Base-by-base conservation (phyloP, 2,329 filamentous ascomycete species). In the Sarocladiaceae sp. region DNA sequence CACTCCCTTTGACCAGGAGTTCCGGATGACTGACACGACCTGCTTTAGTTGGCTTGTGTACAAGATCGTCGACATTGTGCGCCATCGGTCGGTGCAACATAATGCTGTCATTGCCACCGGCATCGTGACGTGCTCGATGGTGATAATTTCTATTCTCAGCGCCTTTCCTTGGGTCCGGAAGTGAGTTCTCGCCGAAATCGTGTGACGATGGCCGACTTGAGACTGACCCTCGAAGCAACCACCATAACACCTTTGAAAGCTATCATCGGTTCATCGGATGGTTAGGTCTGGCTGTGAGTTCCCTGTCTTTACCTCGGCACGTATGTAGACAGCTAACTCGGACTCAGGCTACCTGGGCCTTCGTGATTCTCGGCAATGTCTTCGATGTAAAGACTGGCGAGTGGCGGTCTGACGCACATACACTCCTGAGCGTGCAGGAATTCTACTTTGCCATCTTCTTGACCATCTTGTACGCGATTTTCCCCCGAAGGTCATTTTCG, bases 261-360 rank as follows among this genome's bases (percentile, higher is more conserved):
- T 62, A 66, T 43, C 65, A 68, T 47, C 63, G 65, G 16, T 67
- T 68, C 46, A 62, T 66, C 19, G 65, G 65, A 18, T 67, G 65
- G 65, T 45, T 66, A 4, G 64, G 64, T 26, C 50, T 67, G 24
- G 62, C 60, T 10, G 62, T 61, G 58, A 18, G 55, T 54, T 13
- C 33, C 40, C 37, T 24, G 2, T 32, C 13, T 12, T 10, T 13
- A 19, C 18, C 27, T 23, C 12, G 12, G 19, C 19, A n/a, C 16
- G 4, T 9, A 15, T 29, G 27, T 18, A 9, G 4, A 27, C 10
- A 15, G 9, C 7, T 18, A 33, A n/a, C 32, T 33, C 15, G 26
- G 20, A 33, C 42, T 45, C 19, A 64, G 60, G 54, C 60, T 0
- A 67, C 64, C 4, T 66, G 63, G 63, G 49, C 51, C 2, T 67